phyloP scores from a whole-genome alignment of 1,139 yeast species.

The Meyerozyma guilliermondii region DNA sequence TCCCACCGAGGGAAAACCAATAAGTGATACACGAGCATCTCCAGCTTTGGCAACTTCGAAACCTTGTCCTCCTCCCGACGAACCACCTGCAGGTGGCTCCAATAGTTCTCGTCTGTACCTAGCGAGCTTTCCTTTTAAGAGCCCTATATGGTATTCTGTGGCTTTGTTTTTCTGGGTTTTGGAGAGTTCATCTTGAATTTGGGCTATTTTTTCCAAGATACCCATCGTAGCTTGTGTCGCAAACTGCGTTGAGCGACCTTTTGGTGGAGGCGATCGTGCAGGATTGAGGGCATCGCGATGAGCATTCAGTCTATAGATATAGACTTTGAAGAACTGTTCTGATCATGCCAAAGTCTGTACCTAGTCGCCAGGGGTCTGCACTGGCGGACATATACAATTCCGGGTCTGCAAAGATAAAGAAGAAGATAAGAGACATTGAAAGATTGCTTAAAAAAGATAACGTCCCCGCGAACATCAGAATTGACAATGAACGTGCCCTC shows the following conservation, averaged over 20 bases:
- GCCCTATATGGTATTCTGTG: constrained; percentile 93
- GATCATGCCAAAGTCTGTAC: not conserved
- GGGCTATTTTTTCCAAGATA: constrained; percentile 65
- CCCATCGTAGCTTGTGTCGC: not conserved
- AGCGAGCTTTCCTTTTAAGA: constrained; percentile 92
- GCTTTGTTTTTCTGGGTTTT: constrained; percentile 97
- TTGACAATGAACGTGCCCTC: constrained; percentile 83
- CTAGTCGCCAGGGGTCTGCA: not conserved
- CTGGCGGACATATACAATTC: constrained; percentile 9
- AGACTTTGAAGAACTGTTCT: not conserved
- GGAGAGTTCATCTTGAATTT: constrained; percentile 89
- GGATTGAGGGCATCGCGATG: not conserved
- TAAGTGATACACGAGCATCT: constrained; percentile 90
- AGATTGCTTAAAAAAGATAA: constrained; percentile 59
- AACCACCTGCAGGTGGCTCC: constrained; percentile 80
- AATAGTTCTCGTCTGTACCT: constrained; percentile 84
- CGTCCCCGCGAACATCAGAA: constrained; percentile 69
- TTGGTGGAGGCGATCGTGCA: not conserved
- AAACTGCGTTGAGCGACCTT: not conserved
- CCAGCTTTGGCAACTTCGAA: constrained; percentile 96
- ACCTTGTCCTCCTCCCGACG: constrained; percentile 80
- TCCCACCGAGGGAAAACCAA: constrained; percentile 98
- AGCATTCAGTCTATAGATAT: not conserved
- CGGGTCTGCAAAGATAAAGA: constrained; percentile 57
- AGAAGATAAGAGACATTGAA: constrained; percentile 82